Percentiles rank a stretch among this genome's conserved stretches.
Conservation (phyloP, 345 rosid species). For the Sisymbrium altissimum region DNA sequence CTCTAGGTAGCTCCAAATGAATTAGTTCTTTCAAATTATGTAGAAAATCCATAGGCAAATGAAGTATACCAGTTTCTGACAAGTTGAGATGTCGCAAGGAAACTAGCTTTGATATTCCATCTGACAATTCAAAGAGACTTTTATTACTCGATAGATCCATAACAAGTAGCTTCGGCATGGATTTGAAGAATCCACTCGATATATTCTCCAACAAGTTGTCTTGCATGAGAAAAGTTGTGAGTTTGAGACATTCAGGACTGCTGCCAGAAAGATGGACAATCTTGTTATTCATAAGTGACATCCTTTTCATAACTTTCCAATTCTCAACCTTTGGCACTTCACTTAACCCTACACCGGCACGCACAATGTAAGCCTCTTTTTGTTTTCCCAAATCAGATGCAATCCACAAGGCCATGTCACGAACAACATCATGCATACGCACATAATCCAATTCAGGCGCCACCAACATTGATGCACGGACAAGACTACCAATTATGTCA, state of each 20-base stretch:
- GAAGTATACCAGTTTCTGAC: background rate
- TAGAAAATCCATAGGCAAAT: background rate
- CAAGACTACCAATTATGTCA: slow-evolving; percentile 28
- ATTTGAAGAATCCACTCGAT: slow-evolving; percentile 23
- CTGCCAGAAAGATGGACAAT: background rate
- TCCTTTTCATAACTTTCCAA: slow-evolving; percentile 11
- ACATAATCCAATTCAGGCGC: background rate
- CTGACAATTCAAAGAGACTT: background rate
- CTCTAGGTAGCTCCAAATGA: background rate
- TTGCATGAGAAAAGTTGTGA: slow-evolving; percentile 27
- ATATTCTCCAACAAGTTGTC: background rate
- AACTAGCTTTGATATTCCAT: background rate
- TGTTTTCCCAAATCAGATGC: background rate
- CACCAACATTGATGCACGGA: slow-evolving; percentile 35
- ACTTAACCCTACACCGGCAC: background rate
- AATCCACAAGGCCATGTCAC: slow-evolving; percentile 47
- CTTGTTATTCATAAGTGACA: slow-evolving; percentile 26
- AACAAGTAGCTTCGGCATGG: slow-evolving; percentile 34
- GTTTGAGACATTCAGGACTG: slow-evolving; percentile 2
- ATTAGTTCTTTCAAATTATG: background rate
- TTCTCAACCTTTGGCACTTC: slow-evolving; percentile 15
- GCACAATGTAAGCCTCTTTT: background rate
- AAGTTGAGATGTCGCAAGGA: slow-evolving; percentile 25
- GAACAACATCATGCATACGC: slow-evolving; percentile 42
- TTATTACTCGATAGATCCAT: slow-evolving; percentile 29